phyloP scores from a whole-genome alignment of 2,329 filamentous ascomycete species.

The Xylariaceae sp. region DNA sequence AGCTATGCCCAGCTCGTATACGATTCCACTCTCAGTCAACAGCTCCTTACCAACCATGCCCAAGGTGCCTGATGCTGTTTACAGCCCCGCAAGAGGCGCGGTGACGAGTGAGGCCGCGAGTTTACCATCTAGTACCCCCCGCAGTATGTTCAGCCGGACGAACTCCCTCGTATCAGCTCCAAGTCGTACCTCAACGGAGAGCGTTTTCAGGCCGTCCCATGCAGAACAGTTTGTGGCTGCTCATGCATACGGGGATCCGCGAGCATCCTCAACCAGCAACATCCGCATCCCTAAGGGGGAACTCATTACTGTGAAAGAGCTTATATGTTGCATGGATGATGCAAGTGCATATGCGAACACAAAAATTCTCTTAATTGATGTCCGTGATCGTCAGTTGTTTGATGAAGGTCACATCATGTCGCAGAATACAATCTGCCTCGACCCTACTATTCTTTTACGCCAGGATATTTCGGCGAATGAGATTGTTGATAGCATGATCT shows the following conservation, averaged over 20 bases:
- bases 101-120: slow-evolving; percentile 59
- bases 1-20: slow-evolving; percentile 47
- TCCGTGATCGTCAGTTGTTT: slow-evolving; percentile 72
- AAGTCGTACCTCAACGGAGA: slow-evolving; percentile 28
- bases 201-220: slow-evolving; percentile 25
- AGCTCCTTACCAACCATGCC: slow-evolving; percentile 55
- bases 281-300: slow-evolving; percentile 51
- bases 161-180: slow-evolving; percentile 44
- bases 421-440: slow-evolving; percentile 80
- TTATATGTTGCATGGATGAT: slow-evolving; percentile 63
- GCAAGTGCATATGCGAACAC: slow-evolving; percentile 44
- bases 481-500: slow-evolving; percentile 61
- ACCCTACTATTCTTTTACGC: slow-evolving; percentile 67
- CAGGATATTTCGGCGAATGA: slow-evolving; percentile 59
- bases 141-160: slow-evolving; percentile 57
- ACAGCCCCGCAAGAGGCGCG: slow-evolving; percentile 70
- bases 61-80: slow-evolving; percentile 68
- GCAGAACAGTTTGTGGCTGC: slow-evolving; percentile 34
- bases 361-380: slow-evolving; percentile 76
- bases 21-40: slow-evolving; percentile 44
- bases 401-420: slow-evolving; percentile 86
- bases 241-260: slow-evolving; percentile 27
- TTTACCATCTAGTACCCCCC: slow-evolving; percentile 58
- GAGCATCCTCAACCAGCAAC: slow-evolving; percentile 33
- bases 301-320: slow-evolving; percentile 60